phyloP scores from a whole-genome alignment of 805 yeast species.

The Suhomyces sp. region DNA sequence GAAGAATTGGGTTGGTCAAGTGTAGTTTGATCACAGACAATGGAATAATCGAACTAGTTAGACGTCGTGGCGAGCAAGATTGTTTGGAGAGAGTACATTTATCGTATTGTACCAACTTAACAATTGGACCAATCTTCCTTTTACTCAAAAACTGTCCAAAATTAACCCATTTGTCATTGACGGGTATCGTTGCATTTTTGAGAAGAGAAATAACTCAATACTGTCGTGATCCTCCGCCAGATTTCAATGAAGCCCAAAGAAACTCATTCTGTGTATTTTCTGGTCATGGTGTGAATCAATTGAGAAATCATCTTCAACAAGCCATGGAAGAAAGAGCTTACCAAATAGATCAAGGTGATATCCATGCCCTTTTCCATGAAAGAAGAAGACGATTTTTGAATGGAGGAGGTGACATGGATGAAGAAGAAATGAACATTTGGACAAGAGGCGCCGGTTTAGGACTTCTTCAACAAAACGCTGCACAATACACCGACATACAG shows the following conservation, averaged over 20 bases:
- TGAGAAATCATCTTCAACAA: slow-evolving; percentile 65
- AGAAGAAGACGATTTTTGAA: slow-evolving; percentile 24
- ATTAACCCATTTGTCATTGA: slow-evolving; percentile 84
- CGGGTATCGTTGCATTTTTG: slow-evolving; percentile 89
- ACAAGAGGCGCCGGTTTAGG: slow-evolving; percentile 15
- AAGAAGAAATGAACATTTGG: slow-evolving; percentile 24
- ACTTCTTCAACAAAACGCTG: slow-evolving; percentile 7
- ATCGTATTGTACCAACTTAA: slow-evolving; percentile 81
- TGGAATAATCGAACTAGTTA: slow-evolving; percentile 69
- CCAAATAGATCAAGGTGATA: slow-evolving; percentile 31
- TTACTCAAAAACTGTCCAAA: slow-evolving; percentile 78
- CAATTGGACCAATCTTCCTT: slow-evolving; percentile 72
- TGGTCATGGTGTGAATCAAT: slow-evolving; percentile 78
- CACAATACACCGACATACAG: slow-evolving; percentile 18
- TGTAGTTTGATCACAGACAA: slow-evolving; percentile 84
- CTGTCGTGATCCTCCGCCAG: slow-evolving; percentile 91
- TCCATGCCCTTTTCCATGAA: slow-evolving; percentile 27
- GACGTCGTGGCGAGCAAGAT: slow-evolving; percentile 67
- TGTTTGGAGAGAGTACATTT: slow-evolving; percentile 90
- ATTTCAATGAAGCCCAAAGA: slow-evolving; percentile 82
- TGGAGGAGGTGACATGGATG: slow-evolving; percentile 18
- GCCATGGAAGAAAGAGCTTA: slow-evolving; percentile 36
- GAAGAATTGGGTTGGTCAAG: slow-evolving; percentile 91
- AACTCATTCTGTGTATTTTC: slow-evolving; percentile 88
- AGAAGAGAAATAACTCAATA: slow-evolving; percentile 79